These are phyloP conservation scores for Kodamaea sp. DNA, from an alignment of 1,139 yeast species.

Conservation along the genomic window DNA sequence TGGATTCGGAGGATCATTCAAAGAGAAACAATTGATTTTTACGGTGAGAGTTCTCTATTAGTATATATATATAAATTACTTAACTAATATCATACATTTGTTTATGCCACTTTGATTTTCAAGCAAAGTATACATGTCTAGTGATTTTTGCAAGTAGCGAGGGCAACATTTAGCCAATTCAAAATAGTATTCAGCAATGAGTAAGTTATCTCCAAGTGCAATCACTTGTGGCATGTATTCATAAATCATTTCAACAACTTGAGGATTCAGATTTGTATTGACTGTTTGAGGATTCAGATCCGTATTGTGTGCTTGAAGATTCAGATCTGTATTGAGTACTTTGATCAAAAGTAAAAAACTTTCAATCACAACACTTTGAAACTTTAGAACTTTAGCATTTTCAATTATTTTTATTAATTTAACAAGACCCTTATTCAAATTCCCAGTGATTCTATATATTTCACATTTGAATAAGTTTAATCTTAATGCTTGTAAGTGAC, in stretches of 20 bases:
- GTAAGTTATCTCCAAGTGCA: slow-evolving; percentile 29
- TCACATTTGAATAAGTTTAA: slow-evolving; percentile 44
- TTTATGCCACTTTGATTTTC: slow-evolving; percentile 8
- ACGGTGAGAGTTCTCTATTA: not conserved
- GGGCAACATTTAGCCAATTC: slow-evolving; percentile 16
- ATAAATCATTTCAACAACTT: slow-evolving; percentile 33
- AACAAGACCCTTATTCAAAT: slow-evolving; percentile 41
- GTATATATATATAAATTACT: not conserved
- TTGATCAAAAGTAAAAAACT: slow-evolving; percentile 38
- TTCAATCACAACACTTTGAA: slow-evolving; percentile 35
- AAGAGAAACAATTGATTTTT: slow-evolving; percentile 9
- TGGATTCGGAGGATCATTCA: slow-evolving; percentile 65
- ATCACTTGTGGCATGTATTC: slow-evolving; percentile 41
- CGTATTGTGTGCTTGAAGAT: slow-evolving; percentile 29
- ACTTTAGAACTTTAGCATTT: slow-evolving; percentile 40
- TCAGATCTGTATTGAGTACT: slow-evolving; percentile 30
- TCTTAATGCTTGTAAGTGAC: slow-evolving; percentile 34
- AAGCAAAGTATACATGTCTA: too few relatives aligned
- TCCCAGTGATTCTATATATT: slow-evolving; percentile 34
- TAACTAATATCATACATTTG: not conserved
- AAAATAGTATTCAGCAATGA: slow-evolving; percentile 36
- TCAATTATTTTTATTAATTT: slow-evolving; percentile 44
- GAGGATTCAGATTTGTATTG: slow-evolving; percentile 21
- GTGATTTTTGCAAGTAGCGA: too few relatives aligned
- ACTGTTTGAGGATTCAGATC: slow-evolving; percentile 32